These are phyloP conservation scores for Mercurialis annua DNA, from an alignment of 345 rosid species.

Conservation along the genomic window DNA sequence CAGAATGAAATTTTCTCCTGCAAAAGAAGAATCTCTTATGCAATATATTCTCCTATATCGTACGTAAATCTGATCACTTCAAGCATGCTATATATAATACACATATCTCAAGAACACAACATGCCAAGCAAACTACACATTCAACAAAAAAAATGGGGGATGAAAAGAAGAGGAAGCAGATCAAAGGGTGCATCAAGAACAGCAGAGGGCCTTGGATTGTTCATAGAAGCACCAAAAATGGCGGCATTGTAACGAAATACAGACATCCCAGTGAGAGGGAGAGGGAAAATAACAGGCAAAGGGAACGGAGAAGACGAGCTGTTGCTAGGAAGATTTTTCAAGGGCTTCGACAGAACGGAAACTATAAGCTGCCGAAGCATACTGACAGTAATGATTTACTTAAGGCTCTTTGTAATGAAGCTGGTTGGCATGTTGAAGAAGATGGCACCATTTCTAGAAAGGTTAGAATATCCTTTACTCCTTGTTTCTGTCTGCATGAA, in stretches of 20 bases:
- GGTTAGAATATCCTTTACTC: too few relatives aligned
- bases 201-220: slow-evolving; percentile 44
- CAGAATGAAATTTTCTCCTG: background rate
- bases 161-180: slow-evolving; percentile 4
- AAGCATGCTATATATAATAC: background rate
- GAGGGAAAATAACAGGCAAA: slow-evolving; percentile 35
- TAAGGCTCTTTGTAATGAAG: slow-evolving; percentile 44
- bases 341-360: slow-evolving; percentile 42
- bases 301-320: slow-evolving; percentile 38
- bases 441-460: slow-evolving; percentile 45
- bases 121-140: background rate
- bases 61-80: background rate
- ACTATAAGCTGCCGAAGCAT: slow-evolving; percentile 39
- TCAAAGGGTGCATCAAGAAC: slow-evolving; percentile 37
- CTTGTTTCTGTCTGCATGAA: too few relatives aligned
- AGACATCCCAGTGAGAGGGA: slow-evolving; percentile 39
- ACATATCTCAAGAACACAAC: background rate
- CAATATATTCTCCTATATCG: slow-evolving; percentile 3
- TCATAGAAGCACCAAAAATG: slow-evolving; percentile 30
- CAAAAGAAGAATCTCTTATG: slow-evolving; percentile 6
- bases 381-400: slow-evolving; percentile 41
- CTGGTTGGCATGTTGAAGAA: slow-evolving; percentile 49
- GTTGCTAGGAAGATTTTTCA: slow-evolving; percentile 42
- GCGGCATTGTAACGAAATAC: slow-evolving; percentile 17
- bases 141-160: slow-evolving; percentile 14